phyloP scores from a whole-genome alignment of 1,284 basidiomycete species.

The Trichosporon sp. region DNA sequence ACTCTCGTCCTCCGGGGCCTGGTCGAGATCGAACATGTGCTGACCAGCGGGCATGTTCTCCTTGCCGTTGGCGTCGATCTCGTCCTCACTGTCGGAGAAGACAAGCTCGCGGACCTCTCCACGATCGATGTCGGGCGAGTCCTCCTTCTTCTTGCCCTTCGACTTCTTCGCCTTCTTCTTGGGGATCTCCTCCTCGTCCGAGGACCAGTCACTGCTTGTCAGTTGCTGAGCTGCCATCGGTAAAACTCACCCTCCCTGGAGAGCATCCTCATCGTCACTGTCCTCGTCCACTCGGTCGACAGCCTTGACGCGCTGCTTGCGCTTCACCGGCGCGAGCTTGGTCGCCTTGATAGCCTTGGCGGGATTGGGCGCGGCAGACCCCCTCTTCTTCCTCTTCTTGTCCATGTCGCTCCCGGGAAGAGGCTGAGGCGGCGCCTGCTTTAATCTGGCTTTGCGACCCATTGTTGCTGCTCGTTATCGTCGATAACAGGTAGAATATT shows the following conservation, averaged over 20 bases:
- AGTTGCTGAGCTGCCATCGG: neutral
- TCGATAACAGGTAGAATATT: neutral
- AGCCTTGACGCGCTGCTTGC: slow-evolving; percentile 27
- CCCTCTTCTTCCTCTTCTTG: slow-evolving; percentile 33
- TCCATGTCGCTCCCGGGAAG: slow-evolving; percentile 48
- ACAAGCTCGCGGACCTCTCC: slow-evolving; percentile 59
- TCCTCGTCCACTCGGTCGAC: slow-evolving; percentile 41
- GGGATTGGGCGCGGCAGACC: slow-evolving; percentile 20
- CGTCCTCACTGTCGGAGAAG: slow-evolving; percentile 57
- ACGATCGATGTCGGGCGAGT: slow-evolving; percentile 35
- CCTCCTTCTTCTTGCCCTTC: slow-evolving; percentile 39
- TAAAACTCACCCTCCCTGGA: slow-evolving; percentile 40
- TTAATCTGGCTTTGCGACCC: slow-evolving; percentile 86
- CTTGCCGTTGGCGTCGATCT: slow-evolving; percentile 44
- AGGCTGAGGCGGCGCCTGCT: slow-evolving; percentile 71
- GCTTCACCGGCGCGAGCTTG: slow-evolving; percentile 21
- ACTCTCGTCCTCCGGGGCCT: slow-evolving; percentile 35
- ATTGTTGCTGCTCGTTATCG: slow-evolving; percentile 37
- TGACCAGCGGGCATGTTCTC: slow-evolving; percentile 42
- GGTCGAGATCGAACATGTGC: slow-evolving; percentile 48
- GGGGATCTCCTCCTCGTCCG: slow-evolving; percentile 49
- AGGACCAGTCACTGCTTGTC: slow-evolving; percentile 34
- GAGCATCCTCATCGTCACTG: slow-evolving; percentile 43
- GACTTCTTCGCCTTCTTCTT: slow-evolving; percentile 57
- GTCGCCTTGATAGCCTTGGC: slow-evolving; percentile 27